phyloP scores from a whole-genome alignment of 2,329 filamentous ascomycete genomes.

The Epichloe sp. region DNA sequence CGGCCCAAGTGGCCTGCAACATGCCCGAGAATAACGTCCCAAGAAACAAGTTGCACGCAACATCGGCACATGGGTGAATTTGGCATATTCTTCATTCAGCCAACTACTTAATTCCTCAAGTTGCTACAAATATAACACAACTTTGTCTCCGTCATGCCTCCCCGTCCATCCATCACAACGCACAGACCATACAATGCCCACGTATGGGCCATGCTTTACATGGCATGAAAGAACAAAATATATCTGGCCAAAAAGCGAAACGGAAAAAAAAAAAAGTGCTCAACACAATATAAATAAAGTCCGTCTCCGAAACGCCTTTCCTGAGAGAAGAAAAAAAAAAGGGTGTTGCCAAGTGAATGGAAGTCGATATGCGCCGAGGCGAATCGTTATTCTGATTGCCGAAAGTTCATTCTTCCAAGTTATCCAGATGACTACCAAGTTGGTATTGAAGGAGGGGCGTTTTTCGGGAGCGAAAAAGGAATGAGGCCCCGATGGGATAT shows the following conservation, averaged over 20 bases:
- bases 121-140: background rate
- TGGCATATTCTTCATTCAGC: background rate
- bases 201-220: slow-evolving; percentile 1
- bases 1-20: too few species aligned
- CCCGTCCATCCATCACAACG: background rate
- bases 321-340: background rate
- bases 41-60: too few species aligned
- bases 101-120: background rate
- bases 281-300: slow-evolving; percentile 1
- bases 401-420: background rate
- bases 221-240: background rate
- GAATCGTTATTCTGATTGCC: background rate
- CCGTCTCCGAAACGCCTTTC: slow-evolving; percentile 5
- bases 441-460: background rate
- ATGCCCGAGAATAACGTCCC: too few species aligned
- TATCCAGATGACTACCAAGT: background rate
- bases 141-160: background rate
- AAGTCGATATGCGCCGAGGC: slow-evolving; percentile 1
- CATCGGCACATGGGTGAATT: background rate
- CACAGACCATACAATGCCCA: background rate
- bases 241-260: background rate
- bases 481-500: background rate
- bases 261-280: background rate
- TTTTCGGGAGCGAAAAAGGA: background rate
- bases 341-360: background rate